Base-by-base conservation (phyloP, 2,329 filamentous ascomycete genomes). In the Camillea tinctor region DNA sequence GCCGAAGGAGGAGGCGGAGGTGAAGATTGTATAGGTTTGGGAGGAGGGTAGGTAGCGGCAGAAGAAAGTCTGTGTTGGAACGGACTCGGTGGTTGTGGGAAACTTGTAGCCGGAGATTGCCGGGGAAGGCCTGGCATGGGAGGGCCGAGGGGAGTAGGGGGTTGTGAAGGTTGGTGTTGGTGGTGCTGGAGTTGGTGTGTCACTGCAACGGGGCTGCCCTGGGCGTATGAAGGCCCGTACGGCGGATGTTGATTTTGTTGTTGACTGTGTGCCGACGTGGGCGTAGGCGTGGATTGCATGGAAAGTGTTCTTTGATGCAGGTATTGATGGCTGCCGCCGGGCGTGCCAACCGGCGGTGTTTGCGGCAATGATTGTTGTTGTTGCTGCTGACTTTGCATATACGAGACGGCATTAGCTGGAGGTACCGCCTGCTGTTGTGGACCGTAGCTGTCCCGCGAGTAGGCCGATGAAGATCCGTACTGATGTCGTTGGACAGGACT, bases 241-340 rank as follows among this genome's bases (percentile, higher is more conserved):
- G 80, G 61, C 26, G 66, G 79, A 52, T 81, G 81, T 44, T 44
- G 36, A n/a, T 44, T 44, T 44, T 44, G 36, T 44, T 44, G 36
- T 71, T 87, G 84, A 68, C 81, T 83, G 52, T 87, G 84, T 17
- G 84, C 81, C 48, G 85, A 87, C 6, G 84, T 86, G n/a, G 85
- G 85, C 40, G 86, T 88, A 11, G 84, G 76, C 23, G 80, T 82
- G 13, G 85, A 87, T 58, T 87, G 83, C 5, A 81, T 76, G 21
- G 85, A 88, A 58, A 82, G 82, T 50, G 85, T 85, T 67, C 84
- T 73, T 64, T 78, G 76, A 58, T 78, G 77, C 52, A 75, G 71
- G 51, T 77, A 75, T 65, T 66, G 68, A 21, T 70, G 64, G 49
- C 71, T 69, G 19, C 73, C 74, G 54, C 75, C 75, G 8, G 79